These are phyloP conservation scores for Zhuliangozyma parablackwelliae DNA, from an alignment of 1,139 yeast species.

Conservation along the genomic window DNA sequence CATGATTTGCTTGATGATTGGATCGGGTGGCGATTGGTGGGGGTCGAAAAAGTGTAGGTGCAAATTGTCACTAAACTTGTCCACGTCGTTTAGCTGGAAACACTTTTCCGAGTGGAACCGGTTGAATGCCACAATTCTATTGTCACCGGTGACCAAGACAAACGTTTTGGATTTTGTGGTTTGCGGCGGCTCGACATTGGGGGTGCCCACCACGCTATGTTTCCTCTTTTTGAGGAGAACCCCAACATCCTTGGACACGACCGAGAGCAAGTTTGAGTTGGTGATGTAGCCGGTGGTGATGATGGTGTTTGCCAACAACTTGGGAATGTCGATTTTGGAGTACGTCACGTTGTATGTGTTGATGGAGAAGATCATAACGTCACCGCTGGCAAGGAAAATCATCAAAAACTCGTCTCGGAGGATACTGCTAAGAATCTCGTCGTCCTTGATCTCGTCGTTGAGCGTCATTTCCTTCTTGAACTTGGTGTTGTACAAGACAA, in stretches of 20 bases:
- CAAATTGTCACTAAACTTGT: constrained; percentile 51
- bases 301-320: constrained; percentile 52
- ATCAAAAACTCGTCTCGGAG: constrained; percentile 48
- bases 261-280: constrained; percentile 37
- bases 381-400: constrained; percentile 55
- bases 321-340: constrained; percentile 42
- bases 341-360: constrained; percentile 39
- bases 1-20: constrained; percentile 67
- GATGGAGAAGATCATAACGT: constrained; percentile 43
- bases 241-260: constrained; percentile 38
- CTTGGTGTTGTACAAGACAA: constrained; percentile 60
- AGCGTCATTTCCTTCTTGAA: constrained; percentile 44
- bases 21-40: constrained; percentile 63
- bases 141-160: constrained; percentile 72
- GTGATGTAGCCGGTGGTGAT: constrained; percentile 68
- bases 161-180: constrained; percentile 47
- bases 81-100: constrained; percentile 58
- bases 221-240: constrained; percentile 32
- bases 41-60: constrained; percentile 55
- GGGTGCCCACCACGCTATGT: constrained; percentile 9
- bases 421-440: constrained; percentile 50
- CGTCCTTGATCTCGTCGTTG: constrained; percentile 36
- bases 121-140: constrained; percentile 61
- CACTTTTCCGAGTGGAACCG: constrained; percentile 63
- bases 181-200: constrained; percentile 13